Evolutionary conservation across 441 rosid genomes (phyloP).

Genomic region (Biscutella auriculata): DNA sequence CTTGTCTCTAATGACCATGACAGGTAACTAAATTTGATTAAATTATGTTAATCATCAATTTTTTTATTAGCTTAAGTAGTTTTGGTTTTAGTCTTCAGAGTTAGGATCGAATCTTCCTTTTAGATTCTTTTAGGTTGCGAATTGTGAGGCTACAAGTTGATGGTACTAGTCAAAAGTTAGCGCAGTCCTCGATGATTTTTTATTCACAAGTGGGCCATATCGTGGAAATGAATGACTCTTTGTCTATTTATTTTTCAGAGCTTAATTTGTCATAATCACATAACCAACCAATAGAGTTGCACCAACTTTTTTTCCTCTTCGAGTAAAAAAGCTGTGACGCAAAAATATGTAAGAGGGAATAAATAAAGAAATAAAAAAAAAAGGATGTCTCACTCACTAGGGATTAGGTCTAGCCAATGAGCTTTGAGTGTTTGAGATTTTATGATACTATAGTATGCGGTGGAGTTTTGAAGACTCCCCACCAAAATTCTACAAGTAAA

Average conservation of each 20-base stretch:
- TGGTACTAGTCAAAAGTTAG: constrained; percentile 15
- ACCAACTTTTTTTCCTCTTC: constrained; percentile 7
- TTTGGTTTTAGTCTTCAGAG: not conserved
- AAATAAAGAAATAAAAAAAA: not conserved
- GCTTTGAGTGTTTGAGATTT: constrained; percentile 7
- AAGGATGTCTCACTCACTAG: not conserved
- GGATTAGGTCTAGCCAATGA: constrained; percentile 5
- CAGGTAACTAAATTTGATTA: constrained; percentile 33
- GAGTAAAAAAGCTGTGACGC: not conserved
- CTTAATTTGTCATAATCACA: not conserved
- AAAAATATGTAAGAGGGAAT: not conserved
- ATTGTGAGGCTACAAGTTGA: constrained; percentile 6
- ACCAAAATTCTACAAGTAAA: constrained; percentile 13
- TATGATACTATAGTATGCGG: constrained; percentile 4
- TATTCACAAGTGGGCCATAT: constrained; percentile 11
- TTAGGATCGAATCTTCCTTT: constrained; percentile 12
- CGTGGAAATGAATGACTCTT: no score
- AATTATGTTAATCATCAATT: not conserved
- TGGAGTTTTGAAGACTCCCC: constrained; percentile 7
- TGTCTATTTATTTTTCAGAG: no score
- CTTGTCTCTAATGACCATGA: constrained; percentile 56
- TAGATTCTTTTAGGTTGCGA: not conserved
- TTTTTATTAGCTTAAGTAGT: not conserved
- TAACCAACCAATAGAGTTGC: constrained; percentile 3
- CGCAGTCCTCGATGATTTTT: constrained; percentile 9